phyloP scores from a whole-genome alignment of 2,329 filamentous ascomycete genomes.

The Lachnellula willkommii region DNA sequence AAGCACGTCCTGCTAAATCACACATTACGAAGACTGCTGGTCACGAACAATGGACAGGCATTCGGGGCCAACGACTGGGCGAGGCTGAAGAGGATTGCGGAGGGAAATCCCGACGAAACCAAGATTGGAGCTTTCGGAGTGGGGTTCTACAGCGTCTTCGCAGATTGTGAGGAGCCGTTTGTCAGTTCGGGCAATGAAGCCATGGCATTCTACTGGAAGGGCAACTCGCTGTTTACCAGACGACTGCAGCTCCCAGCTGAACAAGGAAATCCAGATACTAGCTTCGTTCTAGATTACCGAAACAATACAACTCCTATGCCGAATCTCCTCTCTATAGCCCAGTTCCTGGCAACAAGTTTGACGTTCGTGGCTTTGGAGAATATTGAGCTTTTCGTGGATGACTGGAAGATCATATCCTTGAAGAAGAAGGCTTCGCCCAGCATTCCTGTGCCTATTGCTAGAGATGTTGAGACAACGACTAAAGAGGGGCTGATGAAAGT shows the following conservation, averaged over 20 bases:
- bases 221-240: conserved; percentile 92
- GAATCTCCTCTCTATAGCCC: conserved; percentile 76
- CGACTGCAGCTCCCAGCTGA: conserved; percentile 68
- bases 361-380: conserved; percentile 87
- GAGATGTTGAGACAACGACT: conserved; percentile 74
- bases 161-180: conserved; percentile 96
- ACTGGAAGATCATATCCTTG: conserved; percentile 73
- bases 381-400: conserved; percentile 87
- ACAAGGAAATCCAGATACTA: conserved; percentile 66
- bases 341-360: conserved; percentile 90
- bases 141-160: conserved; percentile 97
- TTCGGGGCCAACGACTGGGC: conserved; percentile 92
- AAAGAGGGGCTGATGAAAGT: conserved; percentile 87
- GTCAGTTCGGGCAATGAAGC: conserved; percentile 87
- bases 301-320: conserved; percentile 84
- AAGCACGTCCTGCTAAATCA: conserved; percentile 82
- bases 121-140: conserved; percentile 99
- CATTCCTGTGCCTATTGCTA: conserved; percentile 65
- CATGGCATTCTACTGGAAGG: conserved; percentile 99
- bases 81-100: conserved; percentile 91
- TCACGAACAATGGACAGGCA: conserved; percentile 84
- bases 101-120: conserved; percentile 96
- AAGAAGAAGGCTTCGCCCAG: conserved; percentile 82
- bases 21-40: conserved; percentile 79
- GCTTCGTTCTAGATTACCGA: conserved; percentile 92